phyloP scores from a whole-genome alignment of 176 grass and related monocot species.

The Phragmites australis region DNA sequence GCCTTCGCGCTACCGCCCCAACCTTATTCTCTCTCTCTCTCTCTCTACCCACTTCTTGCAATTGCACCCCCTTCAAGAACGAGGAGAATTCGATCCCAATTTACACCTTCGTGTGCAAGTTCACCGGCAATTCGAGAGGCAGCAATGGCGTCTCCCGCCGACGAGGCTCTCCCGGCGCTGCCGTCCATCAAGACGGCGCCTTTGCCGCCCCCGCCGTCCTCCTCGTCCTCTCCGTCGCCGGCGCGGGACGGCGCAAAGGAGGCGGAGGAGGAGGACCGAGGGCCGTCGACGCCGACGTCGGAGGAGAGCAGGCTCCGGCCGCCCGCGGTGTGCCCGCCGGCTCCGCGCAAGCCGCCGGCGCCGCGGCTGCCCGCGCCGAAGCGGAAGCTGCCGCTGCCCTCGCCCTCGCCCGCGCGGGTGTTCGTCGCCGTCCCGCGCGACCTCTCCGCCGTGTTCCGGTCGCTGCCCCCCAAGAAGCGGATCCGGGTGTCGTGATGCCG shows the following conservation, averaged over 20 bases:
- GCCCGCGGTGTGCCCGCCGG: conserved; percentile 53
- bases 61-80: conserved; percentile 27
- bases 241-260: background rate
- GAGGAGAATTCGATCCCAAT: conserved; percentile 35
- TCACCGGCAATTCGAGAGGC: conserved; percentile 27
- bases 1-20: conserved; percentile 42
- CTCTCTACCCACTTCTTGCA: conserved; percentile 6
- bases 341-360: conserved; percentile 52
- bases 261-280: background rate
- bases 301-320: conserved; percentile 48
- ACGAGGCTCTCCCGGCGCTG: conserved; percentile 34
- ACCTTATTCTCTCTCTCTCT: conserved; percentile 26
- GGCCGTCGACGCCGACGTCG: conserved; percentile 62
- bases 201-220: background rate
- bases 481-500: conserved; percentile 54
- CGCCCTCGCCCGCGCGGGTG: background rate
- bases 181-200: conserved; percentile 48
- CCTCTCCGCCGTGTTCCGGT: conserved; percentile 62
- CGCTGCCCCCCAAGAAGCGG: conserved; percentile 68
- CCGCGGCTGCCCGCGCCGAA: conserved; percentile 31
- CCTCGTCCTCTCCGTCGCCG: background rate
- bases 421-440: conserved; percentile 54
- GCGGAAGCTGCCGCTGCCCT: conserved; percentile 41
- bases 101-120: background rate
- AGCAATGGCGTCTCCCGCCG: conserved; percentile 36